Evolutionary conservation across 768 basidiomycete species (phyloP).

Genomic region (Boletus coccyginus): DNA sequence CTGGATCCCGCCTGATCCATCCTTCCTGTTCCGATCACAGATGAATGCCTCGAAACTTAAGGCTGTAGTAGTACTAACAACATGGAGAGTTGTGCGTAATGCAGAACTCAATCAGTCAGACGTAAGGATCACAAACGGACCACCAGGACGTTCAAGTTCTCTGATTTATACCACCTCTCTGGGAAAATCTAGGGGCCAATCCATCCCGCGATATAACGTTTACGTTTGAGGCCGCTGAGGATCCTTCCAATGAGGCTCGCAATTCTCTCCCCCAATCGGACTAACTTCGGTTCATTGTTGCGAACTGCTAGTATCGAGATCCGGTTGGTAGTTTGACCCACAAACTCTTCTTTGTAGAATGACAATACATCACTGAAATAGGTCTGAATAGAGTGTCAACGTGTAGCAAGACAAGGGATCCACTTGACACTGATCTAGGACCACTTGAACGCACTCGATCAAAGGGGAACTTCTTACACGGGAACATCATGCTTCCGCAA

Average conservation of each 20-base stretch:
- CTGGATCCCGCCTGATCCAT: not conserved
- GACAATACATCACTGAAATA: conserved; percentile 9
- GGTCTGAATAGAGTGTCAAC: not conserved
- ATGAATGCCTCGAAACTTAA: not conserved
- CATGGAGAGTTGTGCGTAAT: too few species aligned
- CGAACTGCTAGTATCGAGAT: conserved; percentile 28
- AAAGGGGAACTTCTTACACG: not conserved
- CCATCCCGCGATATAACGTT: conserved; percentile 1
- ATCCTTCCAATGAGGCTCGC: conserved; percentile 13
- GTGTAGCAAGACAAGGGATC: conserved; percentile 2
- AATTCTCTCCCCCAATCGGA: conserved; percentile 16
- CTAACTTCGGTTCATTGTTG: conserved; percentile 18
- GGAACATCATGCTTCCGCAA: not conserved
- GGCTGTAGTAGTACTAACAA: too few species aligned
- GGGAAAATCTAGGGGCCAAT: conserved; percentile 19
- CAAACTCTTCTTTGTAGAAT: not conserved
- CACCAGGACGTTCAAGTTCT: conserved; percentile 6
- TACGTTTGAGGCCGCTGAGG: not conserved
- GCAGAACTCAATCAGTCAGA: too few species aligned
- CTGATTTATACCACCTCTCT: conserved; percentile 21
- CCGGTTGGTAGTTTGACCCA: conserved; percentile 29
- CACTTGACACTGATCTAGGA: conserved; percentile 30
- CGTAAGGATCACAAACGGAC: too few species aligned
- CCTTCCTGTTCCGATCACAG: too few species aligned
- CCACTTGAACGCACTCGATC: not conserved